Evolutionary conservation across 1,284 basidiomycete genomes (phyloP).

Genomic region (Testicularia cyperi): DNA sequence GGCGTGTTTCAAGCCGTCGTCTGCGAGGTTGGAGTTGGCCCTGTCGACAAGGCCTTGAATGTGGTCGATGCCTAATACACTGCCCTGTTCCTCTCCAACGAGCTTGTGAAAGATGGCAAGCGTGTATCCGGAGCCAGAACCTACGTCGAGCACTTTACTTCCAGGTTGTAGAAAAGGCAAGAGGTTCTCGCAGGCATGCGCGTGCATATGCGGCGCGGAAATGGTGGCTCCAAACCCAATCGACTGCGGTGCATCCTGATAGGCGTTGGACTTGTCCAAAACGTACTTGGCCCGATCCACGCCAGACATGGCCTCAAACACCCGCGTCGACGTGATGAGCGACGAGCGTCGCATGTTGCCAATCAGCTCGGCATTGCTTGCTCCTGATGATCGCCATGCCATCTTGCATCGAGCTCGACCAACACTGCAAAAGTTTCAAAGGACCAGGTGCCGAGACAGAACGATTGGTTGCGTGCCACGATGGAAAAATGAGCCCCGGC

Average conservation of each 20-base stretch:
- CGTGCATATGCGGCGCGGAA: constrained; percentile 84
- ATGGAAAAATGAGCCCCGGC: too few species aligned
- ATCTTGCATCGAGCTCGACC: constrained; percentile 64
- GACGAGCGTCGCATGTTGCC: constrained; percentile 67
- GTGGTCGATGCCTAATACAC: constrained; percentile 88
- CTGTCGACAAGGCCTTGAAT: constrained; percentile 66
- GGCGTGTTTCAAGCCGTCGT: constrained; percentile 69
- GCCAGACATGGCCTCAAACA: constrained; percentile 39
- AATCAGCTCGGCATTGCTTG: constrained; percentile 72
- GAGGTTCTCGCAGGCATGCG: constrained; percentile 75
- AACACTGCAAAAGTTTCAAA: background rate
- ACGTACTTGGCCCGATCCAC: constrained; percentile 67
- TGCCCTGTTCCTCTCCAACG: constrained; percentile 44
- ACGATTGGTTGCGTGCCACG: too few species aligned
- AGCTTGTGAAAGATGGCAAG: constrained; percentile 56
- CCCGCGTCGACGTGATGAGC: constrained; percentile 63
- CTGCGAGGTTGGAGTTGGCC: constrained; percentile 70
- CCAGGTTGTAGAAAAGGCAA: constrained; percentile 72
- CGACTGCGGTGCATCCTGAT: constrained; percentile 78
- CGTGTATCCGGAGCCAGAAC: constrained; percentile 48
- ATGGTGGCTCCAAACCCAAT: constrained; percentile 83
- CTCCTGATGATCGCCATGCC: constrained; percentile 78
- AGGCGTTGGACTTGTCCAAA: constrained; percentile 62
- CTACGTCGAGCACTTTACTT: constrained; percentile 74
- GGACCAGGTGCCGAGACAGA: too few species aligned